phyloP scores from a whole-genome alignment of 2,329 filamentous ascomycete genomes.

The Calonectria pseudoturangicola region DNA sequence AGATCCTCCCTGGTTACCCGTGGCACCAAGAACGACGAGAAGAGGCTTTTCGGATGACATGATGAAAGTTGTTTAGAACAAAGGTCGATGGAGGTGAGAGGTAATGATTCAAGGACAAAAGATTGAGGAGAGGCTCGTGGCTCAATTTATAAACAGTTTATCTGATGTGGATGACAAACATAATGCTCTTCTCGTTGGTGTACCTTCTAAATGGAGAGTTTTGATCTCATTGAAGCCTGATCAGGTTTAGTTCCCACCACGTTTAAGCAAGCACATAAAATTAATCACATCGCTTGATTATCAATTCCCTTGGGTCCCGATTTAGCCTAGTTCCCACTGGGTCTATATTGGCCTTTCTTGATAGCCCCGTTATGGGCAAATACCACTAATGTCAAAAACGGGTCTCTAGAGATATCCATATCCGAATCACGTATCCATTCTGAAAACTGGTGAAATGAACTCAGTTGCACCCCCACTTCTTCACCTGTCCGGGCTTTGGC shows the following conservation, averaged over 20 bases:
- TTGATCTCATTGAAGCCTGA: background rate
- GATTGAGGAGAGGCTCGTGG: background rate
- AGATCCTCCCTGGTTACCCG: background rate
- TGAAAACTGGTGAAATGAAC: background rate
- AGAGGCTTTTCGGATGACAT: background rate
- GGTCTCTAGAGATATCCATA: background rate
- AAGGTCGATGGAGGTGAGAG: background rate
- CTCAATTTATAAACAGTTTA: background rate
- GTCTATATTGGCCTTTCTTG: background rate
- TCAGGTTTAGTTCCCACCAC: background rate
- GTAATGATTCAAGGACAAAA: background rate
- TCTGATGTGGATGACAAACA: background rate
- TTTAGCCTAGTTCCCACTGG: background rate
- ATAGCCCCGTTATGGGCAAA: background rate
- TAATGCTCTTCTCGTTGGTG: background rate
- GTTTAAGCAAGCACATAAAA: background rate
- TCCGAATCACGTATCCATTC: background rate
- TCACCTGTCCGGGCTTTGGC: background rate
- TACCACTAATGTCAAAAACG: background rate
- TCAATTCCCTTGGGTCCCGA: background rate
- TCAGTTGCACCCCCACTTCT: background rate
- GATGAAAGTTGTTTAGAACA: background rate
- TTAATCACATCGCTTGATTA: background rate
- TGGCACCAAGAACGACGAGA: slow-evolving; percentile 36
- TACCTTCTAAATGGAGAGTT: background rate